Evolutionary conservation across 2,329 filamentous ascomycete species (phyloP).

Genomic region (Epichloe uncinata): DNA sequence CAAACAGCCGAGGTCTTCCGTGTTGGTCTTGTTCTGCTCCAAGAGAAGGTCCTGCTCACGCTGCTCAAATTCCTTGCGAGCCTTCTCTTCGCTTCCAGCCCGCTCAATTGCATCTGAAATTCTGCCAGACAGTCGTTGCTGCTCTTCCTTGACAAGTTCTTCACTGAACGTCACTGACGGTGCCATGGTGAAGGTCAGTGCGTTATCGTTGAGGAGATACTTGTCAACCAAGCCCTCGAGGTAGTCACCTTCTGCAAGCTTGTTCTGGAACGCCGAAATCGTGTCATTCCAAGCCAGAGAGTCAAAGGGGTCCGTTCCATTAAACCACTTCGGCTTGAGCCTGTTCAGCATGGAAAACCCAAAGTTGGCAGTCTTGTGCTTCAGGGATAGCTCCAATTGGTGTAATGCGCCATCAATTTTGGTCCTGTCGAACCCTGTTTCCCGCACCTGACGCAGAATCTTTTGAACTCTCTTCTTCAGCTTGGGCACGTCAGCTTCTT

Average conservation of each 20-base stretch:
- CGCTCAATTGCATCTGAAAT: constrained; percentile 55
- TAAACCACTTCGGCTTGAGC: constrained; percentile 88
- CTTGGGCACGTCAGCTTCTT: constrained; percentile 61
- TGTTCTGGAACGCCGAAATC: constrained; percentile 66
- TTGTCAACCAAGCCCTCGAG: constrained; percentile 77
- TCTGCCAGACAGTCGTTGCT: constrained; percentile 57
- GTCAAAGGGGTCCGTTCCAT: constrained; percentile 84
- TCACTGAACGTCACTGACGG: constrained; percentile 65
- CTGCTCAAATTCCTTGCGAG: constrained; percentile 56
- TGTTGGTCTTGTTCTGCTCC: constrained; percentile 73
- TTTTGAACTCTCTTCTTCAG: constrained; percentile 62
- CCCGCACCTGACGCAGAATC: constrained; percentile 55
- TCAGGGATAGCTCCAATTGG: constrained; percentile 81
- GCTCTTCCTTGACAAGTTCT: constrained; percentile 65
- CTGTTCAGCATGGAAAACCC: constrained; percentile 84
- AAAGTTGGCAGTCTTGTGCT: constrained; percentile 94
- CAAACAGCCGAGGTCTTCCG: constrained; percentile 74
- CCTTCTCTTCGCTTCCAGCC: constrained; percentile 58
- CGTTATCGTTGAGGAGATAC: constrained; percentile 78
- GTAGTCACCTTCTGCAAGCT: constrained; percentile 64
- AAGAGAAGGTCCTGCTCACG: constrained; percentile 68
- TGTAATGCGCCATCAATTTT: constrained; percentile 93
- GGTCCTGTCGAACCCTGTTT: constrained; percentile 71
- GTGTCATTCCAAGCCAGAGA: constrained; percentile 86
- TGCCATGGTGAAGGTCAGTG: constrained; percentile 86